Conservation (phyloP, 1,284 basidiomycete genomes). For the Sporisorium scitamineum region DNA sequence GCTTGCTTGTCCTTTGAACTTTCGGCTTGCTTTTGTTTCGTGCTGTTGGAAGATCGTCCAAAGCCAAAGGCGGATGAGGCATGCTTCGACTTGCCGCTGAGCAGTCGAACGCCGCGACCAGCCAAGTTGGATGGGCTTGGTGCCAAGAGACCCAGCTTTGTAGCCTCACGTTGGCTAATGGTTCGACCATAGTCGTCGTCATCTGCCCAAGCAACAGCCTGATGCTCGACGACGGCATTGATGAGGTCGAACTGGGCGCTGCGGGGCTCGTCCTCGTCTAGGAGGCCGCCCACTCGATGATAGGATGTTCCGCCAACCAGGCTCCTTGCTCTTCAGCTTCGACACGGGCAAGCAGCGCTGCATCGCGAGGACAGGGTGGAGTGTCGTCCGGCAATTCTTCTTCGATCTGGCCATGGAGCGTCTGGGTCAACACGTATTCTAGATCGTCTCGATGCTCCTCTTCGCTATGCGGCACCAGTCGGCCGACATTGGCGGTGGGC, state of each 20-base stretch:
- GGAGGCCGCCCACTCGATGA: conserved; percentile 51
- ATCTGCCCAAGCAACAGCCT: conserved; percentile 62
- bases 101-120: conserved; percentile 4
- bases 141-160: conserved; percentile 52
- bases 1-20: neutral
- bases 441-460: conserved; percentile 48
- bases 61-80: conserved; percentile 7
- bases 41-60: neutral
- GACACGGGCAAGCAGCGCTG: conserved; percentile 28
- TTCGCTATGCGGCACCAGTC: conserved; percentile 32
- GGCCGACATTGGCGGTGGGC: conserved; percentile 39
- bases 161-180: conserved; percentile 58
- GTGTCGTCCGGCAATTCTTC: conserved; percentile 19
- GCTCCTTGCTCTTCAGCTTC: conserved; percentile 35
- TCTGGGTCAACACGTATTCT: conserved; percentile 40
- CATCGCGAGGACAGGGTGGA: conserved; percentile 31
- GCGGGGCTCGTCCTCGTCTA: conserved; percentile 51
- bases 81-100: conserved; percentile 10
- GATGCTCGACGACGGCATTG: conserved; percentile 40
- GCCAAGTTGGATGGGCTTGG: conserved; percentile 3
- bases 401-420: conserved; percentile 17
- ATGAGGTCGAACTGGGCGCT: conserved; percentile 57
- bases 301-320: conserved; percentile 42
- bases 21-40: neutral
- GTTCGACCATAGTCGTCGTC: conserved; percentile 64